Evolutionary conservation across 1,284 basidiomycete species (phyloP), one percentile per base, ranked within the genome.

Genomic region (Salmacisia buchloeana): DNA sequence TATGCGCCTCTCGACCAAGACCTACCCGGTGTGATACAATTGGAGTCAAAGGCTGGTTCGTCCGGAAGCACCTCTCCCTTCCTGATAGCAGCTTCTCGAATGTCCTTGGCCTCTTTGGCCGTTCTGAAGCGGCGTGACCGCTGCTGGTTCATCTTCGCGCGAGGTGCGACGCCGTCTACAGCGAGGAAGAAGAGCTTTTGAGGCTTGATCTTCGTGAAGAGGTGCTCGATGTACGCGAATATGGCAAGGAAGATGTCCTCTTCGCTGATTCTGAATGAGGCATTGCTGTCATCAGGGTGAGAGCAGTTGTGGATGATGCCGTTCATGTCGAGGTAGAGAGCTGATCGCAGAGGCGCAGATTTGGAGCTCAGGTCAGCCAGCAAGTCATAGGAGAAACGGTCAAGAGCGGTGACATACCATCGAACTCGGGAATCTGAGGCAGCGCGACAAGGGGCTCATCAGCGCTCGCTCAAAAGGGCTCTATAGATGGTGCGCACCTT

Each of bases 91-190:
- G 90, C 91, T 80, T 92, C 90, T 63, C 88, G 83, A 59, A 90
- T 82, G 79, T 97, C 93, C 75, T 86, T 89, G 18, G 89, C 91
- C 80, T 97, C 94, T 81, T 90, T 92, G 2, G 94, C 94, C 0
- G 94, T 93, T 63, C 94, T 85, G 83, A 98, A 99, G 61, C 96
- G 87, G 60, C 96, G 85, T 7, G 66, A 69, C 34, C 77, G 69
- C 80, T 99, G 96, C 80, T 99, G 94, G 81, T 99, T 99, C 96
- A 98, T 97, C 85, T 99, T 99, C 57, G 96, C 96, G 63, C 96
- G 85, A 2, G 96, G 96, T 0, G 96, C 96, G 15, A 97, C 94
- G 65, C 96, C 96, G 80, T 98, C 96, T 57, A 99, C 88, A 31
- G 96, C 96, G 88, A 98, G 94, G 82, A 94, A 97, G 70, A 83